These are phyloP conservation scores for Boletus rufocinnamomeus DNA, from an alignment of 768 basidiomycete species.

Conservation along the genomic window DNA sequence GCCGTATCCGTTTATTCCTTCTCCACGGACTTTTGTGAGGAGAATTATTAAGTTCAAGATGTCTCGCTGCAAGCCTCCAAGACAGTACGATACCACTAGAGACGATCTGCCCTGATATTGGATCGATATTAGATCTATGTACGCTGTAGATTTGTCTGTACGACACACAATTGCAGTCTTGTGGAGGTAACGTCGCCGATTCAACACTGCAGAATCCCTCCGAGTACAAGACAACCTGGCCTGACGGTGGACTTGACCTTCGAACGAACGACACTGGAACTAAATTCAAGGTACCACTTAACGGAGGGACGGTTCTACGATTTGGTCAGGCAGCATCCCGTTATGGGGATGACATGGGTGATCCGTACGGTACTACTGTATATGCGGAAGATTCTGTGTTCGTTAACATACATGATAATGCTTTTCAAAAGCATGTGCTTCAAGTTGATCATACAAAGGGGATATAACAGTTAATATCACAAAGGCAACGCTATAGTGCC, in stretches of 20 bases:
- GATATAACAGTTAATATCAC: background rate
- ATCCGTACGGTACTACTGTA: background rate
- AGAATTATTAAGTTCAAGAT: background rate
- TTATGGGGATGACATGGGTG: background rate
- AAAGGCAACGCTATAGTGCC: slow-evolving; percentile 21
- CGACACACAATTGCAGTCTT: background rate
- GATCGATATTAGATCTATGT: background rate
- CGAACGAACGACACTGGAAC: background rate
- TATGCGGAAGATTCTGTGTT: background rate
- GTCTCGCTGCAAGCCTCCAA: background rate
- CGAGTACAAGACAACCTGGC: background rate
- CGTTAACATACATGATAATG: background rate
- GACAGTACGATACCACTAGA: background rate
- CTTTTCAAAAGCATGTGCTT: background rate
- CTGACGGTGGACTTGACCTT: background rate
- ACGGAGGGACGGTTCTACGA: background rate
- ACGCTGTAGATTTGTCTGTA: background rate
- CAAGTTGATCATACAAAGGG: background rate
- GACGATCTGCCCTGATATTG: background rate
- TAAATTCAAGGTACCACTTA: background rate
- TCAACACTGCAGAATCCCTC: background rate
- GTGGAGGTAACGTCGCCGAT: background rate
- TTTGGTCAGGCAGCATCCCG: background rate
- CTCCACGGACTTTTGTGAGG: background rate
- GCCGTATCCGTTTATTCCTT: background rate